Base-by-base conservation (phyloP, 164 flowering plant species). In the Taxillus chinensis region DNA sequence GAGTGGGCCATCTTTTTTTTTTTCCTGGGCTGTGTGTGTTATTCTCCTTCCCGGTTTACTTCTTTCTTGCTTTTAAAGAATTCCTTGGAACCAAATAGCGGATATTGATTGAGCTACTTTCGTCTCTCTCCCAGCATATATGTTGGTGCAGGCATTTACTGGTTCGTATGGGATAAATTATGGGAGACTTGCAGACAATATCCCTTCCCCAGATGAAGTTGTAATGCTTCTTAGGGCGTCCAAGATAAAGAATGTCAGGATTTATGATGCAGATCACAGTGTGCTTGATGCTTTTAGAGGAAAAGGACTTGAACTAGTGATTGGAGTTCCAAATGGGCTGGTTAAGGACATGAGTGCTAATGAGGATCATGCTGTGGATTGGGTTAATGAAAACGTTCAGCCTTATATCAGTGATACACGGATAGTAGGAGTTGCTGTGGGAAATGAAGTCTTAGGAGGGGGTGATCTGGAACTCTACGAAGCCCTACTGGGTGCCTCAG, bases 91-190 rank as follows among this genome's bases (percentile, higher is more conserved):
- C 27, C 27, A 27, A 27, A 27, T 27, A 27, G 27, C 2, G 27
- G 27, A 27, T 27, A 27, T 27, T 27, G 27, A 27, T 27, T 27
- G 27, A 27, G 27, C 27, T 27, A 27, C 37, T 53, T 6, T 53
- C 56, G 8, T 53, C 14, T 14, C 14, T 2, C 14, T 53, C 14
- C 55, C 70, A 76, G 82, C 48, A 5, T 15, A 59, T 13, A 10
- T 45, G 42, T 39, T 64, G 17, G 77, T 67, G 14, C 67, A 69
- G 57, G 85, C 80, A 37, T 84, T 84, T 69, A 79, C 82, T 5
- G 90, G 90, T 65, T 76, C 86, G 6, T 84, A 82, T 62, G 90
- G 90, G 39, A 81, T 84, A 67, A 84, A 84, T 71, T 84, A 84
- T 67, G 90, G 90, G 48, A 80, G 86, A 67, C 67, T 84, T 70